Evolutionary conservation across 2,329 filamentous ascomycete species (phyloP).

Genomic region (Anthostomella pinea): DNA sequence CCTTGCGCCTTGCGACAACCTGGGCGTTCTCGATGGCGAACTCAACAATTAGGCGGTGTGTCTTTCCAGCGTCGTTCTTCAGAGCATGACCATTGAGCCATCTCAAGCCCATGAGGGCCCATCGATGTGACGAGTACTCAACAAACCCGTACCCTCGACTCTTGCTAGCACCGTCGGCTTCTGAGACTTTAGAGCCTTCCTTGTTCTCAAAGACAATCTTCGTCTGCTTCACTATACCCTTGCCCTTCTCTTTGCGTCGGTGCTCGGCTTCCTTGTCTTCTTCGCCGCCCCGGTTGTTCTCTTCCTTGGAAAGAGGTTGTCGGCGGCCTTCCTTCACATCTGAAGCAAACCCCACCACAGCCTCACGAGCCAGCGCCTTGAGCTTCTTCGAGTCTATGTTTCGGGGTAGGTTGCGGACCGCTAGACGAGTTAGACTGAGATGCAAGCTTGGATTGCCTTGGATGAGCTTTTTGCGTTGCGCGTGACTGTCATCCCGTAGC

Average conservation of each 20-base stretch:
- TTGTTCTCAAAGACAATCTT: constrained; percentile 92
- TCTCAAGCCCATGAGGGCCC: constrained; percentile 88
- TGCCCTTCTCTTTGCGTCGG: constrained; percentile 75
- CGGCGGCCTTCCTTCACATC: constrained; percentile 80
- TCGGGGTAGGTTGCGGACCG: constrained; percentile 85
- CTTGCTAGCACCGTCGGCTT: constrained; percentile 73
- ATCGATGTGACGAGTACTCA: constrained; percentile 91
- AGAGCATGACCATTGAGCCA: constrained; percentile 81
- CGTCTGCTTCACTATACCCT: constrained; percentile 84
- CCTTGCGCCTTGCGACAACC: constrained; percentile 77
- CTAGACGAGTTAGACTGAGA: constrained; percentile 83
- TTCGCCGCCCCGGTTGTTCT: constrained; percentile 74
- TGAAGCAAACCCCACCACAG: constrained; percentile 89
- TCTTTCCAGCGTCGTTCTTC: constrained; percentile 65
- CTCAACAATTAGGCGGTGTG: constrained; percentile 88
- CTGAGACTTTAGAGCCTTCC: constrained; percentile 79
- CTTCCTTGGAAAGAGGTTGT: constrained; percentile 82
- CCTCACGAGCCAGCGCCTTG: constrained; percentile 85
- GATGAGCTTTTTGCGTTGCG: constrained; percentile 85
- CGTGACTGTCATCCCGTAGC: constrained; percentile 82
- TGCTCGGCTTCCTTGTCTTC: constrained; percentile 79
- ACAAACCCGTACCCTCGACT: constrained; percentile 96
- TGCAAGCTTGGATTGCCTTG: constrained; percentile 88
- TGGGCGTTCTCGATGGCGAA: constrained; percentile 98
- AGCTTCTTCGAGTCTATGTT: constrained; percentile 81